phyloP scores from a whole-genome alignment of 2,329 filamentous ascomycete genomes.

The Neophaeococcomyces mojaviensis region DNA sequence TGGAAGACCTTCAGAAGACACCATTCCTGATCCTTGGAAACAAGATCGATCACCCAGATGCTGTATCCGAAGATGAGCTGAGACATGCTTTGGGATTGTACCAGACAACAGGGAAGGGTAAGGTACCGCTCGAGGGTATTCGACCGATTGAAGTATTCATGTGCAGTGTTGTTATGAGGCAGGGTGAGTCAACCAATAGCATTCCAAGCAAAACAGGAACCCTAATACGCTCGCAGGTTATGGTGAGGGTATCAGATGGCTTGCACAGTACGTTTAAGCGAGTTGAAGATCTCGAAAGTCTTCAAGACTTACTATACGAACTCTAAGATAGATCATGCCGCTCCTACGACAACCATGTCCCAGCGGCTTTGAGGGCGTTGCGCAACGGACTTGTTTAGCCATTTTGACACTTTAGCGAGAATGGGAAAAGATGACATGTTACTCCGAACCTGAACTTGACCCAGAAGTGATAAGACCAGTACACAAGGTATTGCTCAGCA shows the following conservation, averaged over 20 bases:
- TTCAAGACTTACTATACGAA: background rate
- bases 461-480: too few species aligned
- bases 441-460: too few species aligned
- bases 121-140: constrained; percentile 85
- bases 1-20: constrained; percentile 95
- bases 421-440: too few species aligned
- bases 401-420: too few species aligned
- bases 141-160: constrained; percentile 96
- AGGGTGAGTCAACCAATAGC: constrained; percentile 54
- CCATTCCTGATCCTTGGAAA: constrained; percentile 95
- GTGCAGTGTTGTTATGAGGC: constrained; percentile 98
- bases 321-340: too few species aligned
- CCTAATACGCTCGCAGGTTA: constrained; percentile 50
- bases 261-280: constrained; percentile 79
- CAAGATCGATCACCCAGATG: constrained; percentile 98
- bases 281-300: background rate
- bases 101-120: constrained; percentile 94
- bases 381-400: too few species aligned
- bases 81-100: constrained; percentile 87
- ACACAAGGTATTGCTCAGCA: too few species aligned
- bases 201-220: background rate
- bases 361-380: too few species aligned
- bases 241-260: constrained; percentile 83
- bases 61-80: constrained; percentile 90
- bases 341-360: too few species aligned